These are phyloP conservation scores for Aureobasidium uvarum DNA, from an alignment of 2,329 filamentous ascomycete species.

Conservation along the genomic window DNA sequence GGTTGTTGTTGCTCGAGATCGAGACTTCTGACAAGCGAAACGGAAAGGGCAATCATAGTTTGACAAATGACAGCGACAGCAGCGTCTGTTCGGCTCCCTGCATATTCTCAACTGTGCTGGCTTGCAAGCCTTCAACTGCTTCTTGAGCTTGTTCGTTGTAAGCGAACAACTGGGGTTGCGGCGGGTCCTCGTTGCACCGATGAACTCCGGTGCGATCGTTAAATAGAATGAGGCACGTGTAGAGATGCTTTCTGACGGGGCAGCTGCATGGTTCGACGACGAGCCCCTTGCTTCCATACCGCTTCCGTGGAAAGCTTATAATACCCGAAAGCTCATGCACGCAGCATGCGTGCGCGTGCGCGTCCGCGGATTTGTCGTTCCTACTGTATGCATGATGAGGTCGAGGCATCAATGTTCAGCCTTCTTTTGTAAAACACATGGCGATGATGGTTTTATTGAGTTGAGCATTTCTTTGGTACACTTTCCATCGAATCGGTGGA, in stretches of 20 bases:
- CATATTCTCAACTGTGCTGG: neutral
- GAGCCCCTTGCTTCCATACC: neutral
- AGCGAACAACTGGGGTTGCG: neutral
- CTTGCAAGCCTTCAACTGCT: neutral
- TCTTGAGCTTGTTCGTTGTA: neutral
- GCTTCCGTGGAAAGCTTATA: neutral
- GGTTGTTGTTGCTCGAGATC: neutral
- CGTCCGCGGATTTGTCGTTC: neutral
- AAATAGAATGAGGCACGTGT: neutral
- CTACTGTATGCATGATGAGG: neutral
- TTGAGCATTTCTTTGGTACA: neutral
- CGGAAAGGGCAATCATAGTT: neutral
- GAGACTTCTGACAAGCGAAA: neutral
- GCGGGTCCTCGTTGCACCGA: neutral
- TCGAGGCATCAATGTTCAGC: neutral
- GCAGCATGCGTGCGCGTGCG: no score
- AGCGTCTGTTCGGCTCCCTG: slow-evolving; percentile 1
- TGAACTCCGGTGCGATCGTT: neutral
- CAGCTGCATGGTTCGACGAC: neutral
- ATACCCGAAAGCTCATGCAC: neutral
- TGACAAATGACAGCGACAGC: neutral
- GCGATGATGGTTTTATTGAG: neutral
- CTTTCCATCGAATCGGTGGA: neutral
- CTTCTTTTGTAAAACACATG: neutral
- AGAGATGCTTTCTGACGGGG: neutral